Evolutionary conservation across 2,329 filamentous ascomycete species (phyloP), one percentile per base, ranked within the genome.

Genomic region (Sphaerostilbella broomeana): DNA sequence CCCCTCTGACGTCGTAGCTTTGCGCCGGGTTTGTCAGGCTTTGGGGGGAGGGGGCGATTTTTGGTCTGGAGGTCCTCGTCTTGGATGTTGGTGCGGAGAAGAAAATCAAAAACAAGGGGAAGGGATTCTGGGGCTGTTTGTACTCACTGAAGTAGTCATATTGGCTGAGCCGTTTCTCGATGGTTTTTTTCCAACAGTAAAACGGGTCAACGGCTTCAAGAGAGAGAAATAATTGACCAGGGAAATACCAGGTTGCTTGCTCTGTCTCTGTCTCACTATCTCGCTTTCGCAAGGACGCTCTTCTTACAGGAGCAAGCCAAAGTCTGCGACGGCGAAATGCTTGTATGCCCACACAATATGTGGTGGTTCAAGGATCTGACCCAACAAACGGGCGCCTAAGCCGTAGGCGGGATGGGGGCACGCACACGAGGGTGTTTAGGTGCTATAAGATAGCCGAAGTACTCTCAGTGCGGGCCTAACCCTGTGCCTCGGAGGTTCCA

Each of bases 61-160:
- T 19, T 34, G 40, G 28, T 25, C 37, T 19, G 17, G 27, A 28
- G 22, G 31, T n/a, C n/a, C n/a, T n/a, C n/a, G n/a, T n/a, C n/a
- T n/a, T n/a, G n/a, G n/a, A n/a, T n/a, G n/a, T n/a, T n/a, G n/a
- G n/a, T n/a, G n/a, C n/a, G n/a, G n/a, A n/a, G n/a, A n/a, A n/a
- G n/a, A n/a, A n/a, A n/a, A n/a, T n/a, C n/a, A 35, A 41, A 35
- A 46, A 19, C 26, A 22, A 35, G 18, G 22, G 17, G 35, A 43
- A 35, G 24, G 39, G 38, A 20, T 36, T 29, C 30, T 33, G 31
- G 33, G 29, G 29, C 35, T 27, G 34, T n/a, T n/a, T n/a, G n/a
- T n/a, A 64, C 63, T 62, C 47, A 68, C 64, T 40, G 58, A 43
- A 45, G 56, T 61, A 21, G 61, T 54, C 60, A 67, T 64, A 38